Evolutionary conservation across 2,329 filamentous ascomycete genomes (phyloP).

Genomic region (Thyridium curvatum): DNA sequence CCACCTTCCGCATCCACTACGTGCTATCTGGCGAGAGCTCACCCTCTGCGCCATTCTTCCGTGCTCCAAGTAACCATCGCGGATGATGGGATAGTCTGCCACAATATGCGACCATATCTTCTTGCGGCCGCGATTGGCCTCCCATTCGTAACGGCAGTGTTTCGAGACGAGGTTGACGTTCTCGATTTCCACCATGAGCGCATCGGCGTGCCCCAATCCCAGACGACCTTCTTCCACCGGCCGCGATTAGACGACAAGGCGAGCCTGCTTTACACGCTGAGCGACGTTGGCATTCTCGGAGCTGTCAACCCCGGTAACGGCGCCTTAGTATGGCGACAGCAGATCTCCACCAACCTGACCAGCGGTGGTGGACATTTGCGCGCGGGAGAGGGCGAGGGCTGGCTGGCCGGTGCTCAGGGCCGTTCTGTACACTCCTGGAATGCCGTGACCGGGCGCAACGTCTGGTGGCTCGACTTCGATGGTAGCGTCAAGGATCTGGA

Average conservation of each 20-base stretch:
- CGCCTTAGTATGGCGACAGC: slow-evolving; percentile 78
- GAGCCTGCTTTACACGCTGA: slow-evolving; percentile 85
- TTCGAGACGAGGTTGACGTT: slow-evolving; percentile 83
- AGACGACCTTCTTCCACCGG: slow-evolving; percentile 91
- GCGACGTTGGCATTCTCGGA: slow-evolving; percentile 75
- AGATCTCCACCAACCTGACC: slow-evolving; percentile 48
- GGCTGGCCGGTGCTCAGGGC: slow-evolving; percentile 68
- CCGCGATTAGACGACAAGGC: slow-evolving; percentile 77
- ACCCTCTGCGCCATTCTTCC: no score
- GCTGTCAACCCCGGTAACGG: slow-evolving; percentile 87
- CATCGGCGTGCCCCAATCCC: slow-evolving; percentile 72
- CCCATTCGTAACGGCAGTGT: slow-evolving; percentile 58
- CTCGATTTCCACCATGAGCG: slow-evolving; percentile 92
- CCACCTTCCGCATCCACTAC: no score
- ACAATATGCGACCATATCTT: slow-evolving; percentile 2
- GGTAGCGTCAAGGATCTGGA: slow-evolving; percentile 65
- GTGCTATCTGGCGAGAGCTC: no score
- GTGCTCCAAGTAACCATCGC: no score
- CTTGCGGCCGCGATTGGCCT: slow-evolving; percentile 12
- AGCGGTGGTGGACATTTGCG: slow-evolving; percentile 49
- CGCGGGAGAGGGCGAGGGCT: slow-evolving; percentile 72
- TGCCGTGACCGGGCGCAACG: slow-evolving; percentile 69
- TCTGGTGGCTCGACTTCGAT: slow-evolving; percentile 63
- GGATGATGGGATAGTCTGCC: no score
- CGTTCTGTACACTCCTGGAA: slow-evolving; percentile 73